Percentiles rank a stretch among this genome's conserved stretches.
These are phyloP conservation scores for Talaromyces sp. DNA, from an alignment of 2,329 filamentous ascomycete genomes.

Conservation along the genomic window DNA sequence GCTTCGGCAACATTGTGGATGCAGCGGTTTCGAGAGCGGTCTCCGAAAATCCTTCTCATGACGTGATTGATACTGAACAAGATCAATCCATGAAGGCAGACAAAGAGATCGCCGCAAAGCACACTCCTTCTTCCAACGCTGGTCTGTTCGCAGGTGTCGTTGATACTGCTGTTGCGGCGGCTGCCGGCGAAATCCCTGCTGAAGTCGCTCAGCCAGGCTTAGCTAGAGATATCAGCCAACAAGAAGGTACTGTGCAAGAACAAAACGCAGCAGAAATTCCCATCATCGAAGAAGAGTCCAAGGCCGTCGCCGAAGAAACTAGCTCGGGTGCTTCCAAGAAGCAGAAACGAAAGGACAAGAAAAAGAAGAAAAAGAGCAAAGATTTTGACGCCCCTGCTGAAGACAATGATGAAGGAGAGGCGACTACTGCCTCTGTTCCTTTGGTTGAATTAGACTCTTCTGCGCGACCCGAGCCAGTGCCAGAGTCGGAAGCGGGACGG, in stretches of 20 bases:
- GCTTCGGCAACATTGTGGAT: slow-evolving; percentile 17
- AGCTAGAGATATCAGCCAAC: neutral
- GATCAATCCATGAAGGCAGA: slow-evolving; percentile 8
- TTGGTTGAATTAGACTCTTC: slow-evolving; percentile 7
- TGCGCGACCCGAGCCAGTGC: neutral
- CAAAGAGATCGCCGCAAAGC: neutral
- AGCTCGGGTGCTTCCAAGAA: slow-evolving; percentile 20
- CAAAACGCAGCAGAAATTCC: neutral
- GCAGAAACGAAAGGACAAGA: slow-evolving; percentile 22
- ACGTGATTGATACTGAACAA: neutral
- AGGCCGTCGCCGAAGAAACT: slow-evolving; percentile 4
- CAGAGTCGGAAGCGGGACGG: slow-evolving; percentile 10
- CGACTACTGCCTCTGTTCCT: neutral
- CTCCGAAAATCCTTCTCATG: neutral
- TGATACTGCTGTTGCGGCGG: slow-evolving; percentile 16
- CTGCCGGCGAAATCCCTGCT: neutral
- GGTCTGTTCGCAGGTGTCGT: slow-evolving; percentile 14
- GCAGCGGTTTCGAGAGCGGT: slow-evolving; percentile 25
- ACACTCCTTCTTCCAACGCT: neutral
- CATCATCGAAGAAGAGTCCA: slow-evolving; percentile 20
- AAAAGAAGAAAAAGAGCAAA: slow-evolving; percentile 21
- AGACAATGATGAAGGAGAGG: slow-evolving; percentile 3
- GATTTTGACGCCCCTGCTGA: slow-evolving; percentile 3
- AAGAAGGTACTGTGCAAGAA: neutral
- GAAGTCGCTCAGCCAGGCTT: neutral